Evolutionary conservation across 495 filamentous ascomycete genomes (phyloP), one percentile per base, ranked within the genome.

Genomic region (Daldinia decipiens): DNA sequence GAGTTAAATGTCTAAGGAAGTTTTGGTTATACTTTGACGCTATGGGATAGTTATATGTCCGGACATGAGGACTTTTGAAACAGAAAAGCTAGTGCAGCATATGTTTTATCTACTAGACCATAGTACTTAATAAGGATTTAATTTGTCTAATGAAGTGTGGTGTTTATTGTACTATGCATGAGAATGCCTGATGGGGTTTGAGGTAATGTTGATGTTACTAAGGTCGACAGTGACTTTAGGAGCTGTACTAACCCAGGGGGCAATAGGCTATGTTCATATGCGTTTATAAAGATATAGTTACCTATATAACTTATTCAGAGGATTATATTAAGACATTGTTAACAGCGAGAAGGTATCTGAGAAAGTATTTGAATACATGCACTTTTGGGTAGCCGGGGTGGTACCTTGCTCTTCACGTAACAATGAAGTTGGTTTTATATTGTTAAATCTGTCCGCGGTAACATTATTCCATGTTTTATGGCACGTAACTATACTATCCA

Each of bases 11-110:
- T 47, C 8, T 47, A 4, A 8, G 43, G 8, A 12, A 19, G 21
- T 47, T 47, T 11, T 47, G 43, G 17, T 47, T 47, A 47, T 47
- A 47, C 17, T 17, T 21, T 11, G 43, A 19, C 21, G 21, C 19
- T 12, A 24, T 24, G 21, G 8, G 43, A 24, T 47, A 47, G 8
- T 47, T 24, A 47, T 24, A 21, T 24, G 19, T 47, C 43, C 9
- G 8, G 43, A 47, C 2, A 47, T 24, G 43, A 21, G 43, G 19
- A 11, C n/a, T 9, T 19, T 8, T 45, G 40, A 17, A 32, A 56
- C 11, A 19, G 17, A 38, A 57, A 57, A 38, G 31, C 50, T 27
- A 53, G 50, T 17, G 24, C 50, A 53, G 50, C 50, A 53, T 31
- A 53, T 53, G 12, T 31, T 31, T 31, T 53, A 53, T 53, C 2